Evolutionary conservation across 2,329 filamentous ascomycete species (phyloP), one percentile per base, ranked within the genome.

Genomic region (Rhinocladiella similis): DNA sequence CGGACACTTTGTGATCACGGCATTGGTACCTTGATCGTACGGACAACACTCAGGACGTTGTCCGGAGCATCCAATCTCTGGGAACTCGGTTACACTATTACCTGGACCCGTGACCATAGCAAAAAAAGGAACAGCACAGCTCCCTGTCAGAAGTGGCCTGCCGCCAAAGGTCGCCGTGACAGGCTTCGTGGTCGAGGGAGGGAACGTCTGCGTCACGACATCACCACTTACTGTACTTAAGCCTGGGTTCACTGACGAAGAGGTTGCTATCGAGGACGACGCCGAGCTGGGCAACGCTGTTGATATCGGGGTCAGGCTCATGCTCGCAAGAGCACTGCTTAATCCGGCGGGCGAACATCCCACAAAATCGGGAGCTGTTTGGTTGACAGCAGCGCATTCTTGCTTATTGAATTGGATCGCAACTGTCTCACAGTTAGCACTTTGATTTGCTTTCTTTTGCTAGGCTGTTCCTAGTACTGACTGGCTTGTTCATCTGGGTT

Each of bases 391-490:
- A 14, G 53, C 57, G 42, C 65, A 67, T 43, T 64, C 59, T 45
- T 66, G 56, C 45, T 65, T 53, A 47, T 67, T 67, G 61, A 66
- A 67, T 50, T 63, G 59, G 25, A 67, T 67, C 13, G 65, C 65
- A 33, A 55, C 62, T 64, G 50, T 20, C 47, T 22, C 5, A n/a
- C 18, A 12, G 43, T 57, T 46, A 51, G 49, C 22, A 14, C 13
- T 18, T 12, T 35, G 5, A 12, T 33, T 4, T 33, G n/a, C 10
- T 27, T 10, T 41, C 7, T 41, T 48, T 20, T n/a, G 27, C 18
- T 29, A 50, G 25, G 20, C 25, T 38, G 12, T 29, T n/a, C 20
- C 36, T 13, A 12, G 18, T 35, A 57, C 64, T 14, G 53, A 66
- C 64, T 56, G 42, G 62, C 53, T 60, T 67, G 65, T 33, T 67